Evolutionary conservation across 2,329 filamentous ascomycete species (phyloP).

Genomic region (Pseudogymnoascus sp.): DNA sequence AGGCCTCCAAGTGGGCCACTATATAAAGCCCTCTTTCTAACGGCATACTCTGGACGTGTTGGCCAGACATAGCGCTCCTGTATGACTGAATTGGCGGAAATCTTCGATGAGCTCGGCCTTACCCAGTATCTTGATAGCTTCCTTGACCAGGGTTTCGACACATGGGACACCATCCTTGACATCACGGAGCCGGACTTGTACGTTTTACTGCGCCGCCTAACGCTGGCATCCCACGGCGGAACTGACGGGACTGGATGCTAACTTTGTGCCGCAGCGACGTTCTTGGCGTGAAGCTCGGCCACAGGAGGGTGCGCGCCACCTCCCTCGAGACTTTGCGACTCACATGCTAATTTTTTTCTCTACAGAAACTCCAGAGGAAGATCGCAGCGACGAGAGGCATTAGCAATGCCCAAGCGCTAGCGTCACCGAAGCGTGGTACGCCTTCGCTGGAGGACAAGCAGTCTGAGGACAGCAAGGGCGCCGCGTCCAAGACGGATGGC

Average conservation of each 20-base stretch:
- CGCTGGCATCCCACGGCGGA: neutral
- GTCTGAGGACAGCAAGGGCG: conserved; percentile 44
- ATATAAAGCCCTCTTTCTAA: neutral
- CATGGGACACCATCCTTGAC: conserved; percentile 75
- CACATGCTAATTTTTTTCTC: conserved; percentile 11
- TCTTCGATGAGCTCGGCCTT: conserved; percentile 69
- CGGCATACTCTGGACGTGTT: conserved; percentile 22
- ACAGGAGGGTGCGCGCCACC: conserved; percentile 60
- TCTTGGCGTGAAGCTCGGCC: conserved; percentile 70
- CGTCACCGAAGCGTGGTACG: conserved; percentile 32
- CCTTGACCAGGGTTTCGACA: conserved; percentile 72
- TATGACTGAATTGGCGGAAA: conserved; percentile 49
- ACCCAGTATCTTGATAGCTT: conserved; percentile 68
- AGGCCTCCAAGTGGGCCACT: neutral
- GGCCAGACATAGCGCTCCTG: conserved; percentile 27
- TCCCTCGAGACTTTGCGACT: neutral
- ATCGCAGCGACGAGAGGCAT: conserved; percentile 65
- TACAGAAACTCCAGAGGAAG: conserved; percentile 70
- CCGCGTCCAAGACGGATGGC: conserved; percentile 36
- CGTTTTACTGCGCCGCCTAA: neutral
- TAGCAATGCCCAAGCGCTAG: conserved; percentile 33
- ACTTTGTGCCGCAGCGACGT: conserved; percentile 46
- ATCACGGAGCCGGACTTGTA: conserved; percentile 79
- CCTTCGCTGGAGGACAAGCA: conserved; percentile 50
- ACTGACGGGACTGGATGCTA: conserved; percentile 12